These are phyloP conservation scores for Agrocybe praecox DNA, from an alignment of 768 basidiomycete species.

Conservation along the genomic window DNA sequence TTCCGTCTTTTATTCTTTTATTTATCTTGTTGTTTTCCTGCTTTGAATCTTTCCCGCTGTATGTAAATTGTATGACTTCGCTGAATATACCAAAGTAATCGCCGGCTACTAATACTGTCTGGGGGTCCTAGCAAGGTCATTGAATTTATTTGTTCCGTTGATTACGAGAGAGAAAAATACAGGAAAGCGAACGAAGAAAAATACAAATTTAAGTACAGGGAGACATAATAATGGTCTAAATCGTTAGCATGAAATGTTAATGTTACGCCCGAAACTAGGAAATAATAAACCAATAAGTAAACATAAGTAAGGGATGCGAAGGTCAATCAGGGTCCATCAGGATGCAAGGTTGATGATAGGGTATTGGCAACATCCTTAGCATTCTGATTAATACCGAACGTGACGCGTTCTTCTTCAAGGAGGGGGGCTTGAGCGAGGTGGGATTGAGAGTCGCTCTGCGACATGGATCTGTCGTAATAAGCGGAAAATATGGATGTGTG, in stretches of 20 bases:
- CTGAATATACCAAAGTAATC: conserved; percentile 5
- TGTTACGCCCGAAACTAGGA: neutral
- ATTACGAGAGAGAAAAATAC: too few species aligned
- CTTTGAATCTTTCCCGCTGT: conserved; percentile 19
- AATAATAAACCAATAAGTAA: conserved; percentile 5
- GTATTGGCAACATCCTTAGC: conserved; percentile 23
- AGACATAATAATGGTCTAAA: too few species aligned
- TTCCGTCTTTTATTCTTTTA: neutral
- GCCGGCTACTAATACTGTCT: too few species aligned
- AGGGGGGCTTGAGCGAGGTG: conserved; percentile 3
- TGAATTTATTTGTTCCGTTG: too few species aligned
- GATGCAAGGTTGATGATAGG: conserved; percentile 10
- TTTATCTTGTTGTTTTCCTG: conserved; percentile 1
- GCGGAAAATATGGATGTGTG: conserved; percentile 9
- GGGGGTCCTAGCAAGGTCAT: too few species aligned
- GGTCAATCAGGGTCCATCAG: neutral
- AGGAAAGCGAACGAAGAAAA: too few species aligned
- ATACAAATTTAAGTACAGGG: too few species aligned
- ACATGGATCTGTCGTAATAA: conserved; percentile 28
- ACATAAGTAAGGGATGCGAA: neutral
- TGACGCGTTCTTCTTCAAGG: conserved; percentile 18
- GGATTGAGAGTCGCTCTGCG: conserved; percentile 9
- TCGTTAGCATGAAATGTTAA: too few species aligned
- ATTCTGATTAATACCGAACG: conserved; percentile 24
- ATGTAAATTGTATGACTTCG: conserved; percentile 5